phyloP scores from a whole-genome alignment of 257 asterid genomes.

The Mentha longifolia region DNA sequence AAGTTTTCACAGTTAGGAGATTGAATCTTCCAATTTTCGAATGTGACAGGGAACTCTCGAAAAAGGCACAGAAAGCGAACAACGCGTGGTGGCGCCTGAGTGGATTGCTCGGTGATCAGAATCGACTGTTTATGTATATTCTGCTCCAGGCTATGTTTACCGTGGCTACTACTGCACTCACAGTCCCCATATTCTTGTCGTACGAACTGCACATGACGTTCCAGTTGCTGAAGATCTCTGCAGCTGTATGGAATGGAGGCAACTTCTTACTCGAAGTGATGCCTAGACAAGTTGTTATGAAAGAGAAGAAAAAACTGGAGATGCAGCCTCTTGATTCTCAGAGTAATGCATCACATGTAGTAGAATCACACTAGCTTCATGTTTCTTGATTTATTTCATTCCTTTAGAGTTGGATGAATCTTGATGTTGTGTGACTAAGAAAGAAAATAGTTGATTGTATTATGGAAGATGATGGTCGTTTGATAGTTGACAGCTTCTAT shows the following conservation, averaged over 20 bases:
- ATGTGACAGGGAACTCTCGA: constrained; percentile 74
- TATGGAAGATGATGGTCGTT: background rate
- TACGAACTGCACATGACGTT: constrained; percentile 68
- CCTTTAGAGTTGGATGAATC: background rate
- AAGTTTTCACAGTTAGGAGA: no score
- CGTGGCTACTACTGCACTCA: constrained; percentile 81
- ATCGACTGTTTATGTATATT: constrained; percentile 90
- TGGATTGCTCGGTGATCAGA: constrained; percentile 90
- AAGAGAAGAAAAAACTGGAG: constrained; percentile 80
- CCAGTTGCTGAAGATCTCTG: constrained; percentile 88
- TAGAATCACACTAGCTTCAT: constrained; percentile 33
- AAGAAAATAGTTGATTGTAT: background rate
- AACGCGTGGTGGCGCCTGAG: constrained; percentile 93
- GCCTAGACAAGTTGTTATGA: constrained; percentile 88
- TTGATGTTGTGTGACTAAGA: background rate
- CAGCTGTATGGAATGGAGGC: constrained; percentile 93
- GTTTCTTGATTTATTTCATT: constrained; percentile 24
- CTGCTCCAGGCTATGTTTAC: constrained; percentile 86
- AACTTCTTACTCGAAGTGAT: constrained; percentile 90
- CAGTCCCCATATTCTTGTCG: constrained; percentile 90
- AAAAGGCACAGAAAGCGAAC: constrained; percentile 94
- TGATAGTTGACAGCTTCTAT: background rate
- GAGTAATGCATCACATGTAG: constrained; percentile 30
- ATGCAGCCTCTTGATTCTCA: constrained; percentile 46
- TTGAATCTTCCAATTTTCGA: background rate